Conservation (phyloP, 2,329 filamentous ascomycete genomes). For the Lasiodiplodia sp. region DNA sequence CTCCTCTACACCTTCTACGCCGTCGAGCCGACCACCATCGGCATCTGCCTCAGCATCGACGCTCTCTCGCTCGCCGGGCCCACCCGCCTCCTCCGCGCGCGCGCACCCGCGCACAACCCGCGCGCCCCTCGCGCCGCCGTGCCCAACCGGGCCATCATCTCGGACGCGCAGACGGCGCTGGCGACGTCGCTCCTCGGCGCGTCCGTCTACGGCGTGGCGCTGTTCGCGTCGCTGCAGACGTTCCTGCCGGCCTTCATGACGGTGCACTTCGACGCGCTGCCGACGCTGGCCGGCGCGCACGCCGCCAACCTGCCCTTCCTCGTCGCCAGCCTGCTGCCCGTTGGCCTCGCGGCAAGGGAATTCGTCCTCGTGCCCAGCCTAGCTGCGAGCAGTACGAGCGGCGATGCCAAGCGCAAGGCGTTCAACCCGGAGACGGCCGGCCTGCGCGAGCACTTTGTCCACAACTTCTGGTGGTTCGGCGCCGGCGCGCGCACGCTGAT, state of each 20-base stretch:
- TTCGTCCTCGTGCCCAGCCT: constrained; percentile 80
- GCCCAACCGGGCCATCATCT: constrained; percentile 52
- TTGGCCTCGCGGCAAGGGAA: constrained; percentile 74
- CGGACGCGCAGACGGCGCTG: constrained; percentile 49
- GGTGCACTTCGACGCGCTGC: constrained; percentile 75
- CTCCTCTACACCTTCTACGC: constrained; percentile 81
- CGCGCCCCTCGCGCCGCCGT: constrained; percentile 49
- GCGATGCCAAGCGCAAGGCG: constrained; percentile 54
- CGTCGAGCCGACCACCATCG: constrained; percentile 67
- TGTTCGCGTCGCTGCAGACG: constrained; percentile 73
- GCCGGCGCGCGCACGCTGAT: constrained; percentile 68
- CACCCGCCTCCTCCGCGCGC: constrained; percentile 75
- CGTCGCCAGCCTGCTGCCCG: constrained; percentile 66
- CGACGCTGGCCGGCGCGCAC: constrained; percentile 73
- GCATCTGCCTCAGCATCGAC: constrained; percentile 71
- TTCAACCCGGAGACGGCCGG: constrained; percentile 72
- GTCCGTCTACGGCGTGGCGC: constrained; percentile 75
- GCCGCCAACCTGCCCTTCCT: constrained; percentile 60
- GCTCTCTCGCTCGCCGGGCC: constrained; percentile 73
- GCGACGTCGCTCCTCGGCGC: constrained; percentile 74
- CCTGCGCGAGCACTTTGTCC: constrained; percentile 73
- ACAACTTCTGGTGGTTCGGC: constrained; percentile 77
- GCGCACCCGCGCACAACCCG: constrained; percentile 69
- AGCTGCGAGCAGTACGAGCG: constrained; percentile 61
- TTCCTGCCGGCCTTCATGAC: constrained; percentile 77